Evolutionary conservation across 805 yeast species (phyloP).

Genomic region (Saturnispora silvae): DNA sequence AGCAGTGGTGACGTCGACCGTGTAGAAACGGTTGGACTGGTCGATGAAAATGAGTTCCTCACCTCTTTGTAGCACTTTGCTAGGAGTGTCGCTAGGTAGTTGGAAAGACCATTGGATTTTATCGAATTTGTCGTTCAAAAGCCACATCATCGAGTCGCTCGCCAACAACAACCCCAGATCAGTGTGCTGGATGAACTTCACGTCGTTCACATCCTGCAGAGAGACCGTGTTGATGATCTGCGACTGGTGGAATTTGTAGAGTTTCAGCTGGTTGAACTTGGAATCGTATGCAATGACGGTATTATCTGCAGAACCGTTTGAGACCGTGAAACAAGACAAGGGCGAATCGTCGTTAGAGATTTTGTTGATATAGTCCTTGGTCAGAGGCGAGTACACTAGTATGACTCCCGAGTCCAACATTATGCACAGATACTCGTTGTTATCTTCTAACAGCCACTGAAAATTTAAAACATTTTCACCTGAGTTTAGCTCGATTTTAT

Average conservation of each 20-base stretch:
- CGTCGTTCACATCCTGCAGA: constrained; percentile 15
- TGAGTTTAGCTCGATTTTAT: constrained; percentile 31
- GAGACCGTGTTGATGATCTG: constrained; percentile 13
- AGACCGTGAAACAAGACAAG: constrained; percentile 18
- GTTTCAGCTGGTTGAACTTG: constrained; percentile 16
- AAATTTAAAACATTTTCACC: constrained; percentile 29
- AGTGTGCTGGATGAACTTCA: constrained; percentile 1
- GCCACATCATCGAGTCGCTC: constrained; percentile 5
- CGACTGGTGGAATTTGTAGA: constrained; percentile 17
- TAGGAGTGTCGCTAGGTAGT: neutral
- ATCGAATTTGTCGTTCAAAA: constrained; percentile 4
- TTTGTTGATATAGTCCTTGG: constrained; percentile 29
- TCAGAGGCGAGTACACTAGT: constrained; percentile 33
- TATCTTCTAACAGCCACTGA: constrained; percentile 27
- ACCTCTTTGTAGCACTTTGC: neutral
- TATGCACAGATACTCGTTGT: constrained; percentile 15
- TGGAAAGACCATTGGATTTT: constrained; percentile 13
- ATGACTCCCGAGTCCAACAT: constrained; percentile 29
- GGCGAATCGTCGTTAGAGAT: constrained; percentile 25
- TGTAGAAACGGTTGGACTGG: constrained; percentile 6
- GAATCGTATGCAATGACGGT: constrained; percentile 24
- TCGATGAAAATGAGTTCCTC: neutral
- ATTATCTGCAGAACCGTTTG: constrained; percentile 1
- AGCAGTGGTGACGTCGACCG: constrained; percentile 19
- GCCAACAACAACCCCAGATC: constrained; percentile 6